Evolutionary conservation across 2,329 filamentous ascomycete genomes (phyloP), one percentile per base, ranked within the genome.

Genomic region (Ceratocystis cacaofunesta): DNA sequence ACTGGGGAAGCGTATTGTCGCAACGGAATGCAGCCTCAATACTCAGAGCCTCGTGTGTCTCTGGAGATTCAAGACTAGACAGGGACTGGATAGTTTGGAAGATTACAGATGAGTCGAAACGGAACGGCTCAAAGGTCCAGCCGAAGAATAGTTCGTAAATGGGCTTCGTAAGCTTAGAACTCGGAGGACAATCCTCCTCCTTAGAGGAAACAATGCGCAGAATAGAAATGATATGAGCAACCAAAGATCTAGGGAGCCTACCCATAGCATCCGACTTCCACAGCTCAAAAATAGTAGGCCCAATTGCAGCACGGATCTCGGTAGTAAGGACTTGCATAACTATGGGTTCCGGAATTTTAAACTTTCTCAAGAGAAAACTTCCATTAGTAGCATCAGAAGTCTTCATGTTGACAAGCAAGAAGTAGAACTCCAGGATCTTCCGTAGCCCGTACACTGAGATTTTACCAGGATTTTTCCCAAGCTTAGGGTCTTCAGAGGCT

Each of bases 231-330:
- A 63, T n/a, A 12, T 36, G 48, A 41, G 63, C 48, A 17, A 65
- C 55, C 66, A 67, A 44, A 12, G 61, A 52, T 28, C 61, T 64
- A 2, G 88, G 85, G 0, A 90, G 84, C 70, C 90, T 92, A 70
- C 96, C 90, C 19, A 94, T 84, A 61, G 95, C 83, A 30, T 85
- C 79, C 0, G 91, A 95, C 69, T 90, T 85, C 95, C 94, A 99
- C 32, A 97, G 82, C 60, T 86, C 82, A 66, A 83, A 82, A 50
- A 94, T 82, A 58, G 87, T 83, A 0, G 91, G 89, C 15, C 96
- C 77, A 30, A 96, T 84, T 30, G 86, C 84, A 75, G 88, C 85
- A 52, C 94, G 87, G 52, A 97, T 76, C 73, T 97, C 92, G 5
- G 97, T 85, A 15, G 96, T 78, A 65, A 97, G 88, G 70, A 96